Base-by-base conservation (phyloP, 352 stramenopile genomes). In the Phytopythium litorale region DNA sequence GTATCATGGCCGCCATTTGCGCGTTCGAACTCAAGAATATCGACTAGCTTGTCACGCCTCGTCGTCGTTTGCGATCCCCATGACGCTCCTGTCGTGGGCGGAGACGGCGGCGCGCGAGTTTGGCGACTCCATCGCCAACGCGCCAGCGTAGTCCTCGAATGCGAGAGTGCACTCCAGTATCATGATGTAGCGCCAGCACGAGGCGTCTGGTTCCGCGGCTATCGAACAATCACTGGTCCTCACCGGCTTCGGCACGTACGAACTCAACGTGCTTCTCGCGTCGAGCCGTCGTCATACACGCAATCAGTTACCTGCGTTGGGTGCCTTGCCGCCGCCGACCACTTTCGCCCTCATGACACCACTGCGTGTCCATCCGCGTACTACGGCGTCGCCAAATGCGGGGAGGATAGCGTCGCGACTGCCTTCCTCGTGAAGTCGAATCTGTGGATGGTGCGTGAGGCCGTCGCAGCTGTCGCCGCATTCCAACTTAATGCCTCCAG, bases 291-390 rank as follows among this genome's bases (percentile, higher is more conserved):
- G 23, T 28, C 49, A 25, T 56, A 56, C 30, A 30, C 30, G 11
- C 50, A 56, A n/a, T 30, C 40, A 0, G 28, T 18, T 5, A 43
- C 28, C 18, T 61, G 56, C 18, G 23, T 43, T 30, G 82, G 78
- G 5, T 91, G 82, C 45, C 57, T 91, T 6, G 68, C 75, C 0
- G 75, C 89, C n/a, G 64, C 85, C 4, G 82, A 91, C 53, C 61
- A 81, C 1, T 73, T 72, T 58, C 79, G 79, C 33, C 82, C 82
- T 3, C 62, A 58, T 18, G 60, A 53, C 33, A 82, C 66, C 1
- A 73, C 64, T 0, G 25, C 32, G 30, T 89, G 82, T 19, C 79
- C 79, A 0, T 40, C 30, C 5, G 67, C 58, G 21, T 79, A 84
- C 56, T 79, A 63, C 35, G 81, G 84, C 37, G 40, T 64, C 15